Evolutionary conservation across 176 grass and related monocot genomes (phyloP).

Genomic region (Lolium multiflorum): DNA sequence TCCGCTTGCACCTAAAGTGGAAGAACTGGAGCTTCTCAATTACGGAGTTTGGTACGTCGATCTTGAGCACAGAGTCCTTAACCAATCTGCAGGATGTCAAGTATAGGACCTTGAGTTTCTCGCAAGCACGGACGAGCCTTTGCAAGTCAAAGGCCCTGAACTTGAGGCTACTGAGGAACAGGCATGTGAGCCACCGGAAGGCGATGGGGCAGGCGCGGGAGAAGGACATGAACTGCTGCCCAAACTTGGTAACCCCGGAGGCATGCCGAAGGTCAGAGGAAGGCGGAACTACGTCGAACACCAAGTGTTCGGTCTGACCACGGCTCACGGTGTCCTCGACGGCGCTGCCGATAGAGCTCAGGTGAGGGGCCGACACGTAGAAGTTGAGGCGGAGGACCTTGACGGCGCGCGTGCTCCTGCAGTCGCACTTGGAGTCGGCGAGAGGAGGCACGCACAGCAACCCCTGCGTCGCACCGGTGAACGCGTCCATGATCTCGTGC

Average conservation of each 20-base stretch:
- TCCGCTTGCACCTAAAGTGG: not conserved
- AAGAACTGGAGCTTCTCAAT: not conserved
- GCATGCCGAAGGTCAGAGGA: not conserved
- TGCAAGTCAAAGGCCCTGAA: not conserved
- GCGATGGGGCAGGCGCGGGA: not conserved
- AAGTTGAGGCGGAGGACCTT: too few relatives aligned
- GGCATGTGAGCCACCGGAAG: constrained; percentile 8
- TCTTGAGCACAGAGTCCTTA: not conserved
- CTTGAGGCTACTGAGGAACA: not conserved
- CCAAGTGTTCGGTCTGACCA: not conserved
- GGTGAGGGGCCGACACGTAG: too few relatives aligned
- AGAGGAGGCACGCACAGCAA: too few relatives aligned
- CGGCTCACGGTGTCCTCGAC: not conserved
- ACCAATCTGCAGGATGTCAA: not conserved
- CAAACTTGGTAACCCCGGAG: not conserved
- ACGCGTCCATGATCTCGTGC: too few relatives aligned
- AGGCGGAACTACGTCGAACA: not conserved
- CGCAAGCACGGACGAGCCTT: not conserved
- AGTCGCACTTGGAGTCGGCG: too few relatives aligned
- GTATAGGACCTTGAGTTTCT: not conserved
- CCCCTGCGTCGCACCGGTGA: too few relatives aligned
- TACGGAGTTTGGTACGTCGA: not conserved
- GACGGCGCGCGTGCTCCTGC: too few relatives aligned
- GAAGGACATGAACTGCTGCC: constrained; percentile 33
- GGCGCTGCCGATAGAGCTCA: not conserved